Evolutionary conservation across 768 basidiomycete species (phyloP).

Genomic region (Suillus subaureus): DNA sequence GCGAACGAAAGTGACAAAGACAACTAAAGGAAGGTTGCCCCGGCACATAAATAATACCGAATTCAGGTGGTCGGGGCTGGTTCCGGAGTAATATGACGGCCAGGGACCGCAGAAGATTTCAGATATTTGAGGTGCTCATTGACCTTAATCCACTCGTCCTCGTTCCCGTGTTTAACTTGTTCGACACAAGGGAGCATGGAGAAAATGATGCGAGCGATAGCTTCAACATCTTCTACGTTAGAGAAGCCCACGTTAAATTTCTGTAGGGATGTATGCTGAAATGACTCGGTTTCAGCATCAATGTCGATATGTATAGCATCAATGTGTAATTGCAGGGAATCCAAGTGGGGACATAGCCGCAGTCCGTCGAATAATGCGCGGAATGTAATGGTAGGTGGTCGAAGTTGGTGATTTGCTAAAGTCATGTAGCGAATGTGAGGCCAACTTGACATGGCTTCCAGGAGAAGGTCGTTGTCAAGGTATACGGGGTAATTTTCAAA

Average conservation of each 20-base stretch:
- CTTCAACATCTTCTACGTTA: background rate
- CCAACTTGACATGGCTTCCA: slow-evolving; percentile 1
- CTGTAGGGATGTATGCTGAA: background rate
- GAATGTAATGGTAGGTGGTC: background rate
- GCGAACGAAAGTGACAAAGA: background rate
- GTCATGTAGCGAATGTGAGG: background rate
- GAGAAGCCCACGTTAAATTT: background rate
- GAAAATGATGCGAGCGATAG: background rate
- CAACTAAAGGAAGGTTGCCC: background rate
- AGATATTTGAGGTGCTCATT: background rate
- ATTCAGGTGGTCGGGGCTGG: background rate
- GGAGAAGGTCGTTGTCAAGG: background rate
- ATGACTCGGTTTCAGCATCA: background rate
- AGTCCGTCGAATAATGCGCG: background rate
- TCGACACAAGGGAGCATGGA: background rate
- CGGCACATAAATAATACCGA: background rate
- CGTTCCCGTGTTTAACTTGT: background rate
- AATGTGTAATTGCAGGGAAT: background rate
- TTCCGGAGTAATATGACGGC: background rate
- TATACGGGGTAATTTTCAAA: background rate
- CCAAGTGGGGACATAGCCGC: background rate
- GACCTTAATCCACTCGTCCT: background rate
- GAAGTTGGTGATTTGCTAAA: background rate
- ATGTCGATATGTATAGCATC: background rate
- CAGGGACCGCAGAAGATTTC: background rate